Evolutionary conservation across 768 basidiomycete genomes (phyloP), one percentile per base, ranked within the genome.

Genomic region (Lyophyllum decastes): DNA sequence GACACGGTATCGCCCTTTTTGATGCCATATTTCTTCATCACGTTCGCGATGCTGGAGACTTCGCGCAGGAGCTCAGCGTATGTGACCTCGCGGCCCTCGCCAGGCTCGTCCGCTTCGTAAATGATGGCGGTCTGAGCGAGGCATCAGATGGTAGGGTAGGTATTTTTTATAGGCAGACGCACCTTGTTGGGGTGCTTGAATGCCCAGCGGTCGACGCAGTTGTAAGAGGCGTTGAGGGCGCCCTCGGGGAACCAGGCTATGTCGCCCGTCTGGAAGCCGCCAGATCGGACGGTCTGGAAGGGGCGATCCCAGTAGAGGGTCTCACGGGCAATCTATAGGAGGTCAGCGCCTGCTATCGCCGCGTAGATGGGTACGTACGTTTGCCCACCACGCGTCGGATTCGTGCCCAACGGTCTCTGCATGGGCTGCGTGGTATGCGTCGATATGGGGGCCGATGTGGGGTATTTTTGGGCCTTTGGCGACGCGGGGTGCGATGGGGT

Each of bases 241-340:
- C 96, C 96, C 66, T 99, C 95, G 4, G 94, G 94, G 83, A 98
- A 98, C 96, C 96, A 98, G 61, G 83, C 82, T 58, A 96, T 87
- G 70, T 97, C 93, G 26, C 95, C 96, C 1, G 82, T 84, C 66
- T 83, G 80, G 67, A 98, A 98, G 7, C 81, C 78, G 44, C 96
- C 96, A 4, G 90, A 78, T 66, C 89, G 78, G 57, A 98, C 94
- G 24, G 87, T 94, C 59, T 86, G 79, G 83, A 97, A 98, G 11
- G 92, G 92, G 30, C 88, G 82, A 71, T 95, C 86, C 94, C 94
- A 95, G 73, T 92, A 78, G 30, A 97, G 75, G 38, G 82, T 85
- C 57, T 94, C 85, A 57, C 80, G 78, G 0, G 96, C 95, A 63
- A 79, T 74, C 87, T 90, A 43, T 49, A 49, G 2, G 5, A 34